Conservation (phyloP, 371 early-diverging fungal genomes). For the Mortierella sp. region DNA sequence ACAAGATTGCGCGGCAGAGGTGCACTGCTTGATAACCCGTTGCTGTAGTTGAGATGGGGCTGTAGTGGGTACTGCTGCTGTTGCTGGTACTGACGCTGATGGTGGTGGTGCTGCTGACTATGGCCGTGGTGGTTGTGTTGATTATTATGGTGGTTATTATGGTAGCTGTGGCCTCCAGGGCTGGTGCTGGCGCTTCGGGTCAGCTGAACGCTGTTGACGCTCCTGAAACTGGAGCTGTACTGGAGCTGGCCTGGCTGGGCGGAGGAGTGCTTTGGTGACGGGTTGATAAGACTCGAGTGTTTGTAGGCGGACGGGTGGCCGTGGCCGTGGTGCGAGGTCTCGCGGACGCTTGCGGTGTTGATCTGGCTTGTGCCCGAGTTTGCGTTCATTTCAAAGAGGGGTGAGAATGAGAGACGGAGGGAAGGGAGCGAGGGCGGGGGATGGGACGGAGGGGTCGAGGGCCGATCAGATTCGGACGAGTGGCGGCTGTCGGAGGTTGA, state of each 20-base stretch:
- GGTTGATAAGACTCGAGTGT: conserved; percentile 6
- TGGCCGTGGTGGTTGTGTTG: conserved; percentile 4
- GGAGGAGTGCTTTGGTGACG: conserved; percentile 5
- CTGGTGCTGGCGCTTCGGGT: conserved; percentile 4
- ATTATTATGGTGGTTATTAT: neutral
- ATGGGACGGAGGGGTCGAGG: conserved; percentile 19
- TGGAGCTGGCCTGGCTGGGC: conserved; percentile 6
- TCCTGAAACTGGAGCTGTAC: conserved; percentile 11
- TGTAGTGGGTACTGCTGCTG: conserved; percentile 14
- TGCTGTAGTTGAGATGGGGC: neutral
- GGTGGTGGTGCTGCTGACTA: neutral
- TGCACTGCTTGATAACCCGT: conserved; percentile 3
- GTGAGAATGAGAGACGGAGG: conserved; percentile 50
- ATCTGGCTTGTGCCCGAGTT: conserved; percentile 38
- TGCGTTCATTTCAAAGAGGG: conserved; percentile 45
- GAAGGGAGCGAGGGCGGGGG: conserved; percentile 33
- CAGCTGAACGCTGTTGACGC: neutral
- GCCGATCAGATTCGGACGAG: conserved; percentile 16
- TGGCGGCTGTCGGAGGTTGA: neutral
- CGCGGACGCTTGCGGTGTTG: conserved; percentile 35
- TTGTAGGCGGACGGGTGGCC: conserved; percentile 2
- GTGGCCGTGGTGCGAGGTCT: conserved; percentile 13
- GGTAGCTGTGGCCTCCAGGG: neutral
- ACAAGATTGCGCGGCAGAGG: conserved; percentile 27
- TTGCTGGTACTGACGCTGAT: conserved; percentile 2